phyloP scores from a whole-genome alignment of 768 basidiomycete species.

The Lanmaoa rubissima region DNA sequence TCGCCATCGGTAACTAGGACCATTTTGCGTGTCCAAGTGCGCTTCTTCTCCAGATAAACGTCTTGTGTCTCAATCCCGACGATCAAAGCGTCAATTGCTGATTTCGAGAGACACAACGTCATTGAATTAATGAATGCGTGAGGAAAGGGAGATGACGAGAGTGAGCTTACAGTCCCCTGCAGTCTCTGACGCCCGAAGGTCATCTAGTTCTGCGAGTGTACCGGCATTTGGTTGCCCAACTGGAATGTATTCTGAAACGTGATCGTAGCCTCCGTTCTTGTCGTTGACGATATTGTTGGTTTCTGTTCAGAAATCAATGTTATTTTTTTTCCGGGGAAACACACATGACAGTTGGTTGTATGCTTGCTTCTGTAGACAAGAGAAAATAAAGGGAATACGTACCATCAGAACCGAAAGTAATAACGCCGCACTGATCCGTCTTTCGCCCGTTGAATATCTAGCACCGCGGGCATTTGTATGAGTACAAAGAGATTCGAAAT shows the following conservation, averaged over 20 bases:
- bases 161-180: conserved; percentile 62
- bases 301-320: conserved; percentile 35
- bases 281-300: conserved; percentile 65
- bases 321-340: neutral
- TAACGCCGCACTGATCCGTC: conserved; percentile 91
- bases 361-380: neutral
- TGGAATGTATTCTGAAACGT: conserved; percentile 67
- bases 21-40: conserved; percentile 83
- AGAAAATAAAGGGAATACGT: neutral
- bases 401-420: conserved; percentile 85
- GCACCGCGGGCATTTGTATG: neutral
- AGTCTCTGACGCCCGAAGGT: conserved; percentile 52
- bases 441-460: conserved; percentile 91
- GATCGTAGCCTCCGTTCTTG: conserved; percentile 67
- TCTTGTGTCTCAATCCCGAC: conserved; percentile 83
- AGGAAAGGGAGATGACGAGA: neutral
- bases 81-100: conserved; percentile 85
- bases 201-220: conserved; percentile 65
- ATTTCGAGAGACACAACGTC: neutral
- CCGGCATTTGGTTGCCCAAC: conserved; percentile 63
- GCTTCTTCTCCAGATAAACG: conserved; percentile 62
- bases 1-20: conserved; percentile 86
- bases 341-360: neutral
- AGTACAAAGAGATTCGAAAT: neutral
- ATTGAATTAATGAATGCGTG: neutral